Percentiles rank a stretch among this genome's conserved stretches.
These are phyloP conservation scores for Ophiostoma novo-ulmi DNA, from an alignment of 2,329 filamentous ascomycete species.

Conservation along the genomic window DNA sequence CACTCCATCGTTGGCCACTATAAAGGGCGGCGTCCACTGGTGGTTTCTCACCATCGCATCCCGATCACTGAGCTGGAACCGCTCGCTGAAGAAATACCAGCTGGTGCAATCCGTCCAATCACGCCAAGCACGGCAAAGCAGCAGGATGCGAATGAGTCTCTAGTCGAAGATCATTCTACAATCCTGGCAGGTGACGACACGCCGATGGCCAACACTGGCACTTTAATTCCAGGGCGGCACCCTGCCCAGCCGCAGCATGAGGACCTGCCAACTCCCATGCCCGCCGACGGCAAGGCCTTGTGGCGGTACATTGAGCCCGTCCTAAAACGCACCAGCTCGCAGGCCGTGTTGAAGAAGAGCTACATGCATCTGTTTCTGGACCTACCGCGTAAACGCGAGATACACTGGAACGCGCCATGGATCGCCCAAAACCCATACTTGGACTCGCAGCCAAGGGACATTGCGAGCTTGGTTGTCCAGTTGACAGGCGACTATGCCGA, in stretches of 20 bases:
- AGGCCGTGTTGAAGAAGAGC: constrained; percentile 24
- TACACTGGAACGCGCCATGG: constrained; percentile 32
- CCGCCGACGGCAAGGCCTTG: constrained; percentile 20
- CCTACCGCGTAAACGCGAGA: constrained; percentile 31
- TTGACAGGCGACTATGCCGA: constrained; percentile 32
- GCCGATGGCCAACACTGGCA: neutral
- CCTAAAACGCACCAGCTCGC: constrained; percentile 24
- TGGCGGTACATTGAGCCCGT: constrained; percentile 33
- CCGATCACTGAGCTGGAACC: constrained; percentile 25
- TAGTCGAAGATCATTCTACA: neutral
- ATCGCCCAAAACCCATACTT: constrained; percentile 25
- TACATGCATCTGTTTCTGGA: constrained; percentile 30
- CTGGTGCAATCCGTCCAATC: neutral
- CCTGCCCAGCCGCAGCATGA: neutral
- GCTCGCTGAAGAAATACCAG: neutral
- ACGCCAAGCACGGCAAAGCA: neutral
- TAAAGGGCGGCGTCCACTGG: constrained; percentile 23
- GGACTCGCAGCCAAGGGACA: constrained; percentile 30
- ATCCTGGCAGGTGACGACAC: neutral
- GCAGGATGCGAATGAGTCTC: neutral
- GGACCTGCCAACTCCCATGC: constrained; percentile 11
- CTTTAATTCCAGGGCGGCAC: neutral
- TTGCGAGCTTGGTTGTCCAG: constrained; percentile 33
- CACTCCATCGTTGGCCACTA: constrained; percentile 28
- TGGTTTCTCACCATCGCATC: constrained; percentile 28